Conservation (phyloP, 1,139 yeast species). For the Blastobotrys malaysiensis region DNA sequence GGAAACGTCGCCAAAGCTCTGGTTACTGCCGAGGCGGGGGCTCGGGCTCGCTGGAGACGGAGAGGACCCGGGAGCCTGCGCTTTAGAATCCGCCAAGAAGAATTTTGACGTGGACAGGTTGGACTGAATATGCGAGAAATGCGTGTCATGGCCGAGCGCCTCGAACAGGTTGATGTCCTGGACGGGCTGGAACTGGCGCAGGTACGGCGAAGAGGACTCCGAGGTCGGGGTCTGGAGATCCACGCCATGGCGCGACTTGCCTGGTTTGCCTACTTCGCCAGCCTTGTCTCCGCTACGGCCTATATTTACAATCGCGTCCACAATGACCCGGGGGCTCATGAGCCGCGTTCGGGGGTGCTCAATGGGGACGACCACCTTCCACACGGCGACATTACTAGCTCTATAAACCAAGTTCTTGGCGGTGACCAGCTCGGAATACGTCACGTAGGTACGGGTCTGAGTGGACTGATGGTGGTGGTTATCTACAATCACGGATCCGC, state of each 20-base stretch:
- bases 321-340: slow-evolving; percentile 19
- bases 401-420: slow-evolving; percentile 12
- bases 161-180: slow-evolving; percentile 22
- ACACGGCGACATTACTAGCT: slow-evolving; percentile 17
- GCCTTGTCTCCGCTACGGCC: slow-evolving; percentile 2
- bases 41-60: background rate
- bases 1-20: background rate
- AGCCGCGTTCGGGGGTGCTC: slow-evolving; percentile 28
- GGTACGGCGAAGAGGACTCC: slow-evolving; percentile 6
- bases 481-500: slow-evolving; percentile 12
- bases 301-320: slow-evolving; percentile 19
- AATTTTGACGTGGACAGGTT: slow-evolving; percentile 10
- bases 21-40: background rate
- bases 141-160: slow-evolving; percentile 18
- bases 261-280: background rate
- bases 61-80: background rate
- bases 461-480: background rate
- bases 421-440: slow-evolving; percentile 16
- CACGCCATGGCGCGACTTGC: background rate
- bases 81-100: background rate
- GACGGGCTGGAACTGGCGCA: slow-evolving; percentile 22
- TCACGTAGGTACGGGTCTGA: slow-evolving; percentile 10
- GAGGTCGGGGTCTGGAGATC: background rate
- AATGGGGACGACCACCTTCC: slow-evolving; percentile 24
- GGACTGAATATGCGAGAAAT: slow-evolving; percentile 11